Evolutionary conservation across 176 grass and related monocot species (phyloP), one percentile per base, ranked within the genome.

Genomic region (Alopecurus myosuroides): DNA sequence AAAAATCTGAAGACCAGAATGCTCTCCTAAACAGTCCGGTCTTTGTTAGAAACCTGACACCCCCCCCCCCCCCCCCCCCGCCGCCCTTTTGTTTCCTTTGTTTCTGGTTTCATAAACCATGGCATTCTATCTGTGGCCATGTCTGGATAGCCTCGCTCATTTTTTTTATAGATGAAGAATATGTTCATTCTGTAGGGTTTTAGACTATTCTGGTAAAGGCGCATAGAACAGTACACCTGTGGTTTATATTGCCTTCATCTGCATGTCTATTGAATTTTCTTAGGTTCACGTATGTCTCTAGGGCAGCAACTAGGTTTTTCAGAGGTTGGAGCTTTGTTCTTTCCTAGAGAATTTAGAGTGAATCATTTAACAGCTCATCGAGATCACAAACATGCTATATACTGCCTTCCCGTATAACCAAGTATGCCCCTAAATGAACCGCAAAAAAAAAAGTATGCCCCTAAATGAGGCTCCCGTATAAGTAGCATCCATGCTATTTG

Each of bases 231-330:
- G 40, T 80, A 35, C 13, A 22, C 45, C 1, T 77, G 10, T 77
- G 29, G 13, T 62, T 48, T 88, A 46, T 78, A 34, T 65, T 73
- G n/a, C 28, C 29, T 19, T 25, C 44, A 58, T 74, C 22, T 65
- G 29, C 46, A 48, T 30, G 15, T 46, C 67, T 66, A 45, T 68
- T 85, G 18, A 56, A 22, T 22, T 26, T 70, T 31, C 23, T 55
- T 11, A 70, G 29, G 7, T 81, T 80, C 29, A 45, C 85, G 48
- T 28, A 50, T 46, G 7, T 45, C 60, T 57, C 72, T 84, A 84
- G 29, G 74, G 76, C 15, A 45, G 34, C 25, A 22, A 55, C 19
- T 57, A 46, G 7, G 25, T 31, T 77, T 62, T 60, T 1, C 22
- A 48, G 41, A 15, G 76, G 44, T 23, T 19, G 19, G 55, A 73